These are phyloP conservation scores for Inonotus hispidus DNA, from an alignment of 1,284 basidiomycete species.

Conservation along the genomic window DNA sequence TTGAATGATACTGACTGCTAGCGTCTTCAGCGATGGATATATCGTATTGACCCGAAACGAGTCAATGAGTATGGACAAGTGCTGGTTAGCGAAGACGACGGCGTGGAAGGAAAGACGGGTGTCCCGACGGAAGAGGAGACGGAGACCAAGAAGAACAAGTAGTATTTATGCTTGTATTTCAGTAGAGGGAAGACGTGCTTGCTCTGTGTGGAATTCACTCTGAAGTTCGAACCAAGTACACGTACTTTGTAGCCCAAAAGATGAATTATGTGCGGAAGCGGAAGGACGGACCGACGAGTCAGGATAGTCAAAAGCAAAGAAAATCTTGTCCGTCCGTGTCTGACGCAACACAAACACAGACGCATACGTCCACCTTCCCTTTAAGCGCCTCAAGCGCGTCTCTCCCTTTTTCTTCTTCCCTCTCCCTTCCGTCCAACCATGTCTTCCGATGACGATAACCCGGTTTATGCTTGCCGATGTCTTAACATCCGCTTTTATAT, in stretches of 20 bases:
- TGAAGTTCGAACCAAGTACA: too few relatives aligned
- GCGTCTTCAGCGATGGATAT: conserved; percentile 78
- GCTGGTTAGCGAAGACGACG: conserved; percentile 46
- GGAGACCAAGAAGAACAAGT: conserved; percentile 51
- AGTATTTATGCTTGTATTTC: conserved; percentile 14
- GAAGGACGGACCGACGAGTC: neutral
- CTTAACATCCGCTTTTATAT: conserved; percentile 57
- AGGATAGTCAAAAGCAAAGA: neutral
- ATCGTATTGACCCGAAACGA: conserved; percentile 89
- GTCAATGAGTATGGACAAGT: conserved; percentile 96
- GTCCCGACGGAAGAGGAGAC: conserved; percentile 29
- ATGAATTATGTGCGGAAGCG: too few relatives aligned
- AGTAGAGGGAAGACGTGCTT: neutral
- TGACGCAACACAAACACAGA: neutral
- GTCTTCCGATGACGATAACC: conserved; percentile 19
- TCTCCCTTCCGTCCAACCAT: conserved; percentile 11
- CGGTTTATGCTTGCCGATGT: conserved; percentile 55
- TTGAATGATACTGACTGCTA: conserved; percentile 2
- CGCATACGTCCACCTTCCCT: neutral
- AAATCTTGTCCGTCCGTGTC: neutral
- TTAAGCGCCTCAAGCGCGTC: neutral
- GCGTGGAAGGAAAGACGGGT: conserved; percentile 26
- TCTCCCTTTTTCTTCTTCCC: neutral
- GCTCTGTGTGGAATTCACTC: neutral
- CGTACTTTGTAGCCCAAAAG: too few relatives aligned